Evolutionary conservation across 2,329 filamentous ascomycete genomes (phyloP).

Genomic region (Rasamsonia emersonii): DNA sequence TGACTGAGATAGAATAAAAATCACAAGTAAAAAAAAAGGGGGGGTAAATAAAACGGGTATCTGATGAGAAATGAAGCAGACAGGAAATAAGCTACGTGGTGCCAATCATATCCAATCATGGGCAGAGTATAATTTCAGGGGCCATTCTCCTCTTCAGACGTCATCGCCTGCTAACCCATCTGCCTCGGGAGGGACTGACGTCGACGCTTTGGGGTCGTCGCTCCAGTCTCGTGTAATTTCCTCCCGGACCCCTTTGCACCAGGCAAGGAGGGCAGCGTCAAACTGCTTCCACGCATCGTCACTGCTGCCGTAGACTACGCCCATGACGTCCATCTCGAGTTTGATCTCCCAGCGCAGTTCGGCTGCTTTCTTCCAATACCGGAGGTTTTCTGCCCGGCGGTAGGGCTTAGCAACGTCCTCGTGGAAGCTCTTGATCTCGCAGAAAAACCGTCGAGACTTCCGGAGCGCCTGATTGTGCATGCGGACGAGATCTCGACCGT

Average conservation of each 20-base stretch:
- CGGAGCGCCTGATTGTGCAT: slow-evolving; percentile 85
- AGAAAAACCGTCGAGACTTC: slow-evolving; percentile 78
- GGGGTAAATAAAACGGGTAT: slow-evolving; percentile 2
- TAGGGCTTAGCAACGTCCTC: slow-evolving; percentile 94
- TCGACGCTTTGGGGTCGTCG: slow-evolving; percentile 24
- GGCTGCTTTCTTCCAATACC: slow-evolving; percentile 93
- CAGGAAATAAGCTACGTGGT: slow-evolving; percentile 15
- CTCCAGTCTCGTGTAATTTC: slow-evolving; percentile 71
- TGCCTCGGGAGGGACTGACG: slow-evolving; percentile 2
- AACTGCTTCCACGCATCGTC: slow-evolving; percentile 68
- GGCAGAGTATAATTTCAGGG: slow-evolving; percentile 13
- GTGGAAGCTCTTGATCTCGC: slow-evolving; percentile 80
- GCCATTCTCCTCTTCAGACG: neutral
- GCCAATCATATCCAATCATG: slow-evolving; percentile 12
- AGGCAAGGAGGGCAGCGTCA: slow-evolving; percentile 71
- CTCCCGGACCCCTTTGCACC: slow-evolving; percentile 73
- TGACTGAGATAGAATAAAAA: neutral
- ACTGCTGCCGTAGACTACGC: slow-evolving; percentile 65
- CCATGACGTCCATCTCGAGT: slow-evolving; percentile 75
- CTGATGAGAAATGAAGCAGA: neutral
- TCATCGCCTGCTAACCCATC: neutral
- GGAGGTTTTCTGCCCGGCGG: slow-evolving; percentile 82
- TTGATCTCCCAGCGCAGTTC: slow-evolving; percentile 88
- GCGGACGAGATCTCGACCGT: slow-evolving; percentile 71
- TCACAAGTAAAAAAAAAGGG: neutral